Evolutionary conservation across 352 stramenopile genomes (phyloP).

Genomic region (Phytophthora pini): DNA sequence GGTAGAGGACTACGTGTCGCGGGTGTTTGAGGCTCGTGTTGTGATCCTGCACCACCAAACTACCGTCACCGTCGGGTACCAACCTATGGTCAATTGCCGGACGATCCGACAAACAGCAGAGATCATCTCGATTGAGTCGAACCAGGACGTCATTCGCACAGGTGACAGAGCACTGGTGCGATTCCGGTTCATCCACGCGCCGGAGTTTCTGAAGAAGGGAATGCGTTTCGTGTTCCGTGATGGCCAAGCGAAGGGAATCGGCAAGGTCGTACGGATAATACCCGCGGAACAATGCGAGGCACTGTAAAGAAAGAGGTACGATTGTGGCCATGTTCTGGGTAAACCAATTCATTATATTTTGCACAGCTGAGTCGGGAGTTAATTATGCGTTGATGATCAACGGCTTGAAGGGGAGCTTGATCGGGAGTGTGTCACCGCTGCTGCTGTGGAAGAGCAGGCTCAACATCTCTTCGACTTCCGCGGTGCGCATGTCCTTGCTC

Average conservation of each 20-base stretch:
- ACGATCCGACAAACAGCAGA: constrained; percentile 92
- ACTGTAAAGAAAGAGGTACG: constrained; percentile 15
- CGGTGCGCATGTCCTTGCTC: no score
- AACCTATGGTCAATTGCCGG: constrained; percentile 95
- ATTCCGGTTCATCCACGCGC: constrained; percentile 92
- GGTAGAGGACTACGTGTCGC: constrained; percentile 75
- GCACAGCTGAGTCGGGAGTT: constrained; percentile 1
- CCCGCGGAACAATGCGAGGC: constrained; percentile 32
- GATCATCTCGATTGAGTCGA: constrained; percentile 88
- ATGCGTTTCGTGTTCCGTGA: constrained; percentile 98
- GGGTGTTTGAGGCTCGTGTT: constrained; percentile 92
- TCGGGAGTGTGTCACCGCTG: constrained; percentile 29
- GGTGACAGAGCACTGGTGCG: constrained; percentile 89
- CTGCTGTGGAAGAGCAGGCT: constrained; percentile 53
- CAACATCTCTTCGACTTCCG: constrained; percentile 56
- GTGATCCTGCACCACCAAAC: constrained; percentile 96
- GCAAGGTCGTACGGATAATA: constrained; percentile 90
- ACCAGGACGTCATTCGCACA: constrained; percentile 89
- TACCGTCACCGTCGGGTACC: constrained; percentile 94
- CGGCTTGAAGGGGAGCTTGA: constrained; percentile 28
- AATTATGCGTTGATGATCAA: no score
- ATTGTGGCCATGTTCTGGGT: background rate
- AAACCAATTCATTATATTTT: constrained; percentile 26
- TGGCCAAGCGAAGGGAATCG: constrained; percentile 97
- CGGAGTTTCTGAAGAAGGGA: constrained; percentile 96